Evolutionary conservation across 2,329 filamentous ascomycete genomes (phyloP), one percentile per base, ranked within the genome.

Genomic region (Stagonosporopsis rhizophila): DNA sequence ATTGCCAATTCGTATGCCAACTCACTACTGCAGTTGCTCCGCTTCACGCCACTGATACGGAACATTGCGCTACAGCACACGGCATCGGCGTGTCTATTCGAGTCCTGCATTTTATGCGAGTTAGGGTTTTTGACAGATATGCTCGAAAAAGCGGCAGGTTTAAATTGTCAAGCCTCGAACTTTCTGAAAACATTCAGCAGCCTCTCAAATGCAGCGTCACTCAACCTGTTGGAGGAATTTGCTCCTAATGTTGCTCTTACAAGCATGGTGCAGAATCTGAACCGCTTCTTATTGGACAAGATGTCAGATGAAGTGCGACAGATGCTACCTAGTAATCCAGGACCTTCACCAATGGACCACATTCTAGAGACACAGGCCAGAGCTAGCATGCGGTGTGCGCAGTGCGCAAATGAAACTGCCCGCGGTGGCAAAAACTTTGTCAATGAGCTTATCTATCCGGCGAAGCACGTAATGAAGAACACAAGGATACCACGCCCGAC

Each of bases 1-100:
- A 97, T 99, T 58, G 86, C 92, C 38, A 98, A 99, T 73, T 97
- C 94, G 2, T 99, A 98, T 70, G 91, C 93, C 52, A 99, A 99
- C 67, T 85, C 95, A 0, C 83, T 99, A 4, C 81, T 99, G 30
- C 95, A 99, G 74, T 83, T 99, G 1, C 87, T 96, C 76, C 89
- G 93, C 62, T 98, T 96, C 70, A 96, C 92, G 1, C 93, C 94
- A 1, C 77, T 96, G 19, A 82, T 97, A 48, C 88, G 94, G 44
- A 99, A 99, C 69, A 78, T 96, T 47, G 90, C 95, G 9, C 82
- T 99, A 1, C 88, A 93, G 56, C 95, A 99, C 74, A 90, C 93
- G 1, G 92, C 95, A 0, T 91, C 90, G 8, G 85, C 89, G 14
- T 99, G 95, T 71, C 81, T 92, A 2, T 87, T 86, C 64, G 92